Evolutionary conservation across 2,329 filamentous ascomycete genomes (phyloP).

Genomic region (Tolypocladium amazonense): DNA sequence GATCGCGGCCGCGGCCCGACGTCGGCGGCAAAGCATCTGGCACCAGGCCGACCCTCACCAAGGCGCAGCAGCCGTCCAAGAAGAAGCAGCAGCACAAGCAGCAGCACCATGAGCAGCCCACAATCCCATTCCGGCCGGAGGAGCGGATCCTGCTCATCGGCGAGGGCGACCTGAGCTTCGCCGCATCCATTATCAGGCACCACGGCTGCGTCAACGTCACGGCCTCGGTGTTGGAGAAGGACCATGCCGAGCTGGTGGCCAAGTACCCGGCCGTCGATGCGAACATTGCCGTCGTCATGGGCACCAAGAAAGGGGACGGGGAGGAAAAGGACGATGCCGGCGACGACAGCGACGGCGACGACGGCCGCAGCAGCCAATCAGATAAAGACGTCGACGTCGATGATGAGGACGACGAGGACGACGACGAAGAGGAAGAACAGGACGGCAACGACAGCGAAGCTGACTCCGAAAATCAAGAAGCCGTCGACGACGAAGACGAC

Average conservation of each 20-base stretch:
- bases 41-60: no score
- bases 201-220: conserved; percentile 57
- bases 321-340: conserved; percentile 1
- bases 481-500: not conserved
- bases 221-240: conserved; percentile 58
- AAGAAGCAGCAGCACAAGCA: conserved; percentile 13
- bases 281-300: conserved; percentile 42
- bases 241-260: conserved; percentile 42
- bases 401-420: conserved; percentile 3
- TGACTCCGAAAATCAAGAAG: conserved; percentile 3
- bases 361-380: conserved; percentile 2
- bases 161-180: conserved; percentile 74
- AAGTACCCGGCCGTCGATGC: conserved; percentile 66
- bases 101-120: conserved; percentile 25
- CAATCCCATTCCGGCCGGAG: conserved; percentile 55
- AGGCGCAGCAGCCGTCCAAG: conserved; percentile 1
- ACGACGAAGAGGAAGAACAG: not conserved
- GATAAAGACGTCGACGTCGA: conserved; percentile 3
- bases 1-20: conserved; percentile 9
- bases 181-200: conserved; percentile 52
- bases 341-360: not conserved
- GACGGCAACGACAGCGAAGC: conserved; percentile 6
- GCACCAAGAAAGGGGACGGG: conserved; percentile 18
- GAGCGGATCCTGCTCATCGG: conserved; percentile 67
- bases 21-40: no score